Evolutionary conservation across 2,329 filamentous ascomycete genomes (phyloP).

Genomic region (Verticillium isaacii): DNA sequence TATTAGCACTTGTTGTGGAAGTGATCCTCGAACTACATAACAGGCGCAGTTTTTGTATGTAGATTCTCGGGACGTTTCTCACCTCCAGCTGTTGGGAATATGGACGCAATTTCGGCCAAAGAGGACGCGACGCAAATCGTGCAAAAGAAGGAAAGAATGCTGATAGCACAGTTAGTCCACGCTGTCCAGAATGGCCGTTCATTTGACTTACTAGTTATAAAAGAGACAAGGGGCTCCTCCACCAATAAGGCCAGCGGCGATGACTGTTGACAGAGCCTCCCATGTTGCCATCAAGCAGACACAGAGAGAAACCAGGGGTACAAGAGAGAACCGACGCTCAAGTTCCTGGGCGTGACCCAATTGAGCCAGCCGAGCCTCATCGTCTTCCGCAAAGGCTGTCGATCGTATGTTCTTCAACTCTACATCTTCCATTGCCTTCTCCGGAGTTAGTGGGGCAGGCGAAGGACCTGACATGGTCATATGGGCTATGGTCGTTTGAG

Average conservation of each 20-base stretch:
- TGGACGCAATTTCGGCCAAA: conserved; percentile 32
- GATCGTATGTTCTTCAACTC: background rate
- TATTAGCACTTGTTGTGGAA: background rate
- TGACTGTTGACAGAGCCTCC: conserved; percentile 42
- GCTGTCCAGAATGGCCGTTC: background rate
- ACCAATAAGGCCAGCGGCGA: conserved; percentile 35
- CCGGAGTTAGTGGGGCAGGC: background rate
- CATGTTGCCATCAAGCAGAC: conserved; percentile 47
- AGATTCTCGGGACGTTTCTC: background rate
- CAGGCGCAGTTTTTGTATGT: background rate
- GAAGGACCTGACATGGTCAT: background rate
- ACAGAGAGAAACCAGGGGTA: conserved; percentile 36
- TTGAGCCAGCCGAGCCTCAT: conserved; percentile 19
- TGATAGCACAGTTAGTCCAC: conserved; percentile 14
- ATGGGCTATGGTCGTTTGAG: background rate
- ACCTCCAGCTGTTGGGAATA: conserved; percentile 29
- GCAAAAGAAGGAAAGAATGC: conserved; percentile 34
- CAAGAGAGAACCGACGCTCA: conserved; percentile 29
- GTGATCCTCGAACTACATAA: background rate
- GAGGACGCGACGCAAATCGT: conserved; percentile 32
- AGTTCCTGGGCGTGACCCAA: conserved; percentile 25
- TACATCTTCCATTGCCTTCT: background rate
- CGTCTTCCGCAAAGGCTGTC: background rate
- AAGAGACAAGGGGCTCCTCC: conserved; percentile 42
- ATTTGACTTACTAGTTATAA: conserved; percentile 31